Evolutionary conservation across 208 protist genomes (phyloP), one percentile per base, ranked within the genome.

Genomic region (Herpetomonas muscarum): DNA sequence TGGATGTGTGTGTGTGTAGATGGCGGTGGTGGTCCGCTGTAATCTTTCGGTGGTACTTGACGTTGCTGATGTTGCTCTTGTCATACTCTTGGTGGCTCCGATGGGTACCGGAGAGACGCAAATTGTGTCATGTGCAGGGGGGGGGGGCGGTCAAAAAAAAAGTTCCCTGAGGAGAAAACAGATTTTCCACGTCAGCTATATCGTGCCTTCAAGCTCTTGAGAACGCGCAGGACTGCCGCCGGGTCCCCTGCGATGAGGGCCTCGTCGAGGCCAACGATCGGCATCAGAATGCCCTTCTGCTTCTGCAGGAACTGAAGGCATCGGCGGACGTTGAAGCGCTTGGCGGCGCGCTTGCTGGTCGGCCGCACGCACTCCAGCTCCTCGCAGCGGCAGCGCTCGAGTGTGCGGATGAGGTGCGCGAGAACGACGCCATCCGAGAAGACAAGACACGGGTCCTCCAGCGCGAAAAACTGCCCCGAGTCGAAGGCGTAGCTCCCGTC

Each of bases 341-440:
- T 90, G 36, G 82, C 80, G 0, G 80, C 41, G 6, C 48, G 50
- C 34, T 79, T 82, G 10, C 62, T 65, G 12, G 75, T 71, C 28
- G 79, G 61, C 22, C 70, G 80, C 45, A 93, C 73, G 25, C 74
- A 71, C 30, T 90, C 86, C 3, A 93, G 74, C 17, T 59, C 61
- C 4, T 57, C 52, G 67, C 86, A 93, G 44, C 78, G 81, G 26
- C 78, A 57, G 17, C 76, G 64, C 73, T 90, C 79, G 10, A 93
- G 74, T 19, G 46, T 42, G 10, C 73, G 58, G 36, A 93, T 74
- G 17, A 88, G 37, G 36, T 83, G 76, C 0, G 79, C 74, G 25
- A 93, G 68, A 4, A 90, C 64, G 13, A 93, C 80, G 29, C 86
- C 86, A 46, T 93, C 81, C 3, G 81, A 88, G 47, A 93, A 90